A percentile compares a stretch with the other conserved stretches of the same genome.
These are phyloP conservation scores for Camellia oleifera DNA, from an alignment of 179 eudicot species.

Conservation along the genomic window DNA sequence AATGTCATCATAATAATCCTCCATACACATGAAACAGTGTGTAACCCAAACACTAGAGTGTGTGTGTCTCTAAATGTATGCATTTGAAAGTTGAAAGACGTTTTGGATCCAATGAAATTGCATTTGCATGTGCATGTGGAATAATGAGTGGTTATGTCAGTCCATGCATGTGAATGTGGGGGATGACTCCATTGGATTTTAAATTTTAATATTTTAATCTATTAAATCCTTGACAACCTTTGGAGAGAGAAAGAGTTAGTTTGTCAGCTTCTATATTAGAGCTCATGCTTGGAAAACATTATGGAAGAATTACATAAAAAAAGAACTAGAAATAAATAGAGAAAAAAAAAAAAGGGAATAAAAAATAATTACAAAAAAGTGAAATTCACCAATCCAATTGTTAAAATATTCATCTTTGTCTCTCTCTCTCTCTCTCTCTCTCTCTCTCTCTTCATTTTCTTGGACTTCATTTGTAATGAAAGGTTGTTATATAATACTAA, in stretches of 20 bases:
- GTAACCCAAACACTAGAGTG: background rate
- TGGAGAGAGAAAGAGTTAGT: background rate
- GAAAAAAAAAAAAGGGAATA: no score
- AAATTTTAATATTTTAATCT: background rate
- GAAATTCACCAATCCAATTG: no score
- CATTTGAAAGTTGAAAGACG: background rate
- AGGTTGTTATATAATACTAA: no score
- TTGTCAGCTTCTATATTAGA: conserved; percentile 1
- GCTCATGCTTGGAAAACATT: background rate
- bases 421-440: no score
- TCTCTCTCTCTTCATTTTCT: no score
- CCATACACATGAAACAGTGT: background rate
- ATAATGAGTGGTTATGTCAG: conserved; percentile 20
- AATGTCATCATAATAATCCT: conserved; percentile 16
- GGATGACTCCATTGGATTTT: conserved; percentile 15
- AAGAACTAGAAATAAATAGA: no score
- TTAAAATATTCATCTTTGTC: no score
- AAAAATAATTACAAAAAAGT: no score
- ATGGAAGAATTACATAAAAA: no score
- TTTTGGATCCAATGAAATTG: background rate
- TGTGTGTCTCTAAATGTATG: background rate
- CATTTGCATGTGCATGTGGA: conserved; percentile 21
- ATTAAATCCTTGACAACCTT: background rate
- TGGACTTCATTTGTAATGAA: no score
- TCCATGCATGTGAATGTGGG: conserved; percentile 23